phyloP scores from a whole-genome alignment of 257 asterid genomes.

The Solanum tarijense region DNA sequence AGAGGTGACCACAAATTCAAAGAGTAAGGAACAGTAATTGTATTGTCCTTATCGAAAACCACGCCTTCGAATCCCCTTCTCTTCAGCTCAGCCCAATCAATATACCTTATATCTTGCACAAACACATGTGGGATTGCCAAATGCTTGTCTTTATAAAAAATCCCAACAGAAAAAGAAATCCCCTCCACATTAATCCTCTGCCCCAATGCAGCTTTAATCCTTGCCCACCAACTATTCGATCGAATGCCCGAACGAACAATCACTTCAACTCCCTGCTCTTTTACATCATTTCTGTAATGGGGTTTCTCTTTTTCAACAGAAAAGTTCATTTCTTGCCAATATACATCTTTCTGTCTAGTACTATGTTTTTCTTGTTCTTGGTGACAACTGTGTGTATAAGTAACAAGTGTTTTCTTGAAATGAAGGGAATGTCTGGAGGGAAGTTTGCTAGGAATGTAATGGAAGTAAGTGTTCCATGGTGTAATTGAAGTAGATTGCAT shows the following conservation, averaged over 20 bases:
- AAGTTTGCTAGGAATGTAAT: slow-evolving; percentile 44
- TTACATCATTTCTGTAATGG: slow-evolving; percentile 11
- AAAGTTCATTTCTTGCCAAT: slow-evolving; percentile 26
- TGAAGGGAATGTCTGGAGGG: slow-evolving; percentile 20
- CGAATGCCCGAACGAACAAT: slow-evolving; percentile 16
- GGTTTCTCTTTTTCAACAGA: slow-evolving; percentile 21
- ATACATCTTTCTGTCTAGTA: slow-evolving; percentile 15
- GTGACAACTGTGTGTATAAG: slow-evolving; percentile 34
- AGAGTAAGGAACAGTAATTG: slow-evolving; percentile 81
- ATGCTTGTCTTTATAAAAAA: slow-evolving; percentile 48
- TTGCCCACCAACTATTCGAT: slow-evolving; percentile 69
- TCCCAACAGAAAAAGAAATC: slow-evolving; percentile 47
- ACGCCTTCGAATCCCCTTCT: slow-evolving; percentile 77
- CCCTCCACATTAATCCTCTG: slow-evolving; percentile 89
- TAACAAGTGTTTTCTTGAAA: slow-evolving; percentile 3
- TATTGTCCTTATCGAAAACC: slow-evolving; percentile 91
- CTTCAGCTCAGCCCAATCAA: slow-evolving; percentile 81
- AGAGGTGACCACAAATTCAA: slow-evolving; percentile 85
- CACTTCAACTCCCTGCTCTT: slow-evolving; percentile 11
- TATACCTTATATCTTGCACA: slow-evolving; percentile 62
- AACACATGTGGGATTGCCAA: slow-evolving; percentile 63
- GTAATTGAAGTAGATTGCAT: slow-evolving; percentile 52
- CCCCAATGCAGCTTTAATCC: slow-evolving; percentile 72
- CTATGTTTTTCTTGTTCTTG: slow-evolving; percentile 40
- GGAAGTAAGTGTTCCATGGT: slow-evolving; percentile 57